phyloP scores from a whole-genome alignment of 768 basidiomycete genomes.

The Psilocybe tampanensis region DNA sequence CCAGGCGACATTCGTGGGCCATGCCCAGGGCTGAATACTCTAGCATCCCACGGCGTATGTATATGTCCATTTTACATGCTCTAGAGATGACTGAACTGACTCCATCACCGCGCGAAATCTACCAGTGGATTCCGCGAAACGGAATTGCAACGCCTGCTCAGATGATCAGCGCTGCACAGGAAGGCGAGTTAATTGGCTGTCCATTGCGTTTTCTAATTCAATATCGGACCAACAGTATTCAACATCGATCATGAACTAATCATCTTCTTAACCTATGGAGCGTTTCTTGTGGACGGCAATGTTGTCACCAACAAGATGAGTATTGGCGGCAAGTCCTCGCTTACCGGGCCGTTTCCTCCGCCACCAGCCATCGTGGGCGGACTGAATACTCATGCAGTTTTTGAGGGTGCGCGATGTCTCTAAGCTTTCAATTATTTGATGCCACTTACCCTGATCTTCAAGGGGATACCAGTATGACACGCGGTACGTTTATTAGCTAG shows the following conservation, averaged over 20 bases:
- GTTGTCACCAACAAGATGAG: constrained; percentile 23
- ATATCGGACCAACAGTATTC: constrained; percentile 13
- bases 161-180: constrained; percentile 20
- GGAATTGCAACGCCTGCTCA: constrained; percentile 20
- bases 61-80: no score
- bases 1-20: constrained; percentile 24
- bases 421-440: neutral
- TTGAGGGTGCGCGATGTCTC: constrained; percentile 19
- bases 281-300: constrained; percentile 26
- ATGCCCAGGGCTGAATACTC: constrained; percentile 26
- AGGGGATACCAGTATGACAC: constrained; percentile 24
- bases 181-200: constrained; percentile 2
- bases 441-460: constrained; percentile 16
- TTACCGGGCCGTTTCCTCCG: constrained; percentile 25
- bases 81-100: no score
- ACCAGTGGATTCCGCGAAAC: constrained; percentile 18
- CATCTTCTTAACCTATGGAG: constrained; percentile 25
- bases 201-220: no score
- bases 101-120: no score
- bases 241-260: constrained; percentile 24
- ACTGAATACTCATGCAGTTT: constrained; percentile 28
- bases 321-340: constrained; percentile 24
- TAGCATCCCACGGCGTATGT: constrained; percentile 27
- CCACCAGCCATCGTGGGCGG: constrained; percentile 25
- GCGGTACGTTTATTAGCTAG: constrained; percentile 13